Base-by-base conservation (phyloP, 2,329 filamentous ascomycete species). In the Colletotrichum filicis region DNA sequence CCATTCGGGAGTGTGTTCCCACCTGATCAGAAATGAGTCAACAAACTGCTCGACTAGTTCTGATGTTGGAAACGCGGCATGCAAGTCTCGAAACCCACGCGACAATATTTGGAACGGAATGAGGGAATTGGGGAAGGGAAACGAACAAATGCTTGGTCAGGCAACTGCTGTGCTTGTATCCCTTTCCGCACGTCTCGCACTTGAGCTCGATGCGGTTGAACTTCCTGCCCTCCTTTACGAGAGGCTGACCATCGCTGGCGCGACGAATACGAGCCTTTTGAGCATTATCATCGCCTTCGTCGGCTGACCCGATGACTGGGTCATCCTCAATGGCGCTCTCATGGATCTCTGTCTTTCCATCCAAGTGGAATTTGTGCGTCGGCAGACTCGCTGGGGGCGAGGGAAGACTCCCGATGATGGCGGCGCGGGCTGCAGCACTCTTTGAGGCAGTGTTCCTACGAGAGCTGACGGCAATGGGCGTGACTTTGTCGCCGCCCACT, bases 161-260 rank as follows among this genome's bases (percentile, higher is more conserved):
- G 92, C 97, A 99, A 88, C 97, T 98, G 92, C 95, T 97, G 90
- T 99, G 97, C 92, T 99, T 99, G 91, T 99, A 99, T 86, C 95
- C 95, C 90, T 99, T 99, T 85, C 96, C 96, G 88, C 97, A 99
- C 85, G 95, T 96, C 82, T 98, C 95, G 87, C 97, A 99, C 85
- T 94, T 95, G 82, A 99, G 91, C 83, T 98, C 96, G 80, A 92
- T 91, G 80, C 92, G 91, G 85, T 91, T 93, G 83, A 91, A 90
- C 86, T 95, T 95, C 87, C 95, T 89, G 79, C 96, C 94, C 78
- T 93, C 92, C 84, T 97, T 97, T 79, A 89, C 87, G 75, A 96
- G 88, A 78, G 93, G 92, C 77, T 96, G 94, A 75, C 95, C 95
- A 82, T 98, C 96, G 82, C 95, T 98, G 74, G 95, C 93, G 82